Percentiles rank a stretch among this genome's conserved stretches.
phyloP scores from a whole-genome alignment of 2,329 filamentous ascomycete species.

The Cladosporium phlei region DNA sequence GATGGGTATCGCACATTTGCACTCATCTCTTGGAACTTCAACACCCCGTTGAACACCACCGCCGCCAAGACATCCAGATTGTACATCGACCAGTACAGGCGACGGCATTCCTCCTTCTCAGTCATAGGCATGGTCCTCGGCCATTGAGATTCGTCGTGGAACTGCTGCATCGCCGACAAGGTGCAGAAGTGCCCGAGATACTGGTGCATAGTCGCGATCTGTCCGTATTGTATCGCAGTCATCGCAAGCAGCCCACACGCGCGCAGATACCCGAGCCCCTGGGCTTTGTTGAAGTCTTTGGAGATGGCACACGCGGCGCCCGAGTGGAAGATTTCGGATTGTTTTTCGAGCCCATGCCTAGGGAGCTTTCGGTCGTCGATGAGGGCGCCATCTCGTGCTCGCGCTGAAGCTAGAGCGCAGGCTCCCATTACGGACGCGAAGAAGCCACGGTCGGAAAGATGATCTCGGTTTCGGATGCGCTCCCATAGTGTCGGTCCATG shows the following conservation, averaged over 20 bases:
- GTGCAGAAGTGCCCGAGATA: constrained; percentile 50
- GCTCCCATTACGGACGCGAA: constrained; percentile 51
- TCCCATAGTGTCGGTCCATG: constrained; percentile 43
- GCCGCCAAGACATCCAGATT: constrained; percentile 52
- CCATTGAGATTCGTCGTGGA: constrained; percentile 54
- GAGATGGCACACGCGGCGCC: constrained; percentile 40
- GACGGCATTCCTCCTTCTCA: constrained; percentile 47
- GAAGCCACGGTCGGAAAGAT: constrained; percentile 40
- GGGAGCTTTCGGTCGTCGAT: constrained; percentile 26
- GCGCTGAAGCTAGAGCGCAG: constrained; percentile 46
- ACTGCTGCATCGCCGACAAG: constrained; percentile 44
- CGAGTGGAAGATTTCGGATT: constrained; percentile 42
- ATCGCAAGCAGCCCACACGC: constrained; percentile 48
- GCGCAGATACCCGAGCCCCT: constrained; percentile 40
- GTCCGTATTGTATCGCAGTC: constrained; percentile 49
- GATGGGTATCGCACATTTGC: constrained; percentile 46
- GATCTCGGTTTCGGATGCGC: constrained; percentile 40
- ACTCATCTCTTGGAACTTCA: constrained; percentile 44
- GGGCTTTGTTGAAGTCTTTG: constrained; percentile 33
- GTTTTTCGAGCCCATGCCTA: constrained; percentile 27
- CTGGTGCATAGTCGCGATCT: constrained; percentile 47
- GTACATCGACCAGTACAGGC: constrained; percentile 55
- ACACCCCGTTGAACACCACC: constrained; percentile 48
- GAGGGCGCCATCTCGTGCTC: constrained; percentile 48
- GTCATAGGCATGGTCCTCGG: constrained; percentile 41